Evolutionary conservation across 75 land plant species (phyloP), one percentile per base, ranked within the genome.

Genomic region (Pinus taeda): DNA sequence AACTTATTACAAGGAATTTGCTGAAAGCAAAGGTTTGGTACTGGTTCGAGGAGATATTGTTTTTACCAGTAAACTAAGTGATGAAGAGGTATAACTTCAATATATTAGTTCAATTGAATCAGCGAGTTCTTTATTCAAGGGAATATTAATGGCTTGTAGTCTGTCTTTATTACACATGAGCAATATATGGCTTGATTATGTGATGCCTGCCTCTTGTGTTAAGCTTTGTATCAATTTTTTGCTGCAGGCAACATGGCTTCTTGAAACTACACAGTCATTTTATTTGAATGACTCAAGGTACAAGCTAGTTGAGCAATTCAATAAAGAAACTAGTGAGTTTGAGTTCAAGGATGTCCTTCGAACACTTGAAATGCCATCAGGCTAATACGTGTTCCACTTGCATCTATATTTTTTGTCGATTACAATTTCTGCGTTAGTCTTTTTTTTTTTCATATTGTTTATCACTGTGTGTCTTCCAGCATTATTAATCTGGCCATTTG

Each of bases 21-120:
- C 86, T 62, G 92, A 92, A 45, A 91, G 76, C 84, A 97, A 97
- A 80, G 93, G 92, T 36, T 55, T 94, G 71, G 98, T 95, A 26
- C 95, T 97, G 58, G 87, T 97, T 63, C 86, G 93, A 7, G 99
- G 98, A 24, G 99, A 97, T 74, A 74, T 97, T 73, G 98, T 97
- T n/a, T 91, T 97, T 81, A 78, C 98, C 75, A 93, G 96, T 84
- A 95, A 91, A 80, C 93, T 97, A 37, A 89, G 56, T 61, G 99
- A 97, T 74, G 75, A 71, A 45, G 98, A 97, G 79, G 88, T 86
- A 83, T 29, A 39, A 11, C 55, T 49, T 49, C 4, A 45, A 15
- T 14, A 22, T 60, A 15, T 79, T 13, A 22, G 30, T 36, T 17
- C 21, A 26, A 22, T 20, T 57, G 76, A 72, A 58, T 22, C 14